Evolutionary conservation across 2,329 filamentous ascomycete genomes (phyloP).

Genomic region (Trichophaea hybrida): DNA sequence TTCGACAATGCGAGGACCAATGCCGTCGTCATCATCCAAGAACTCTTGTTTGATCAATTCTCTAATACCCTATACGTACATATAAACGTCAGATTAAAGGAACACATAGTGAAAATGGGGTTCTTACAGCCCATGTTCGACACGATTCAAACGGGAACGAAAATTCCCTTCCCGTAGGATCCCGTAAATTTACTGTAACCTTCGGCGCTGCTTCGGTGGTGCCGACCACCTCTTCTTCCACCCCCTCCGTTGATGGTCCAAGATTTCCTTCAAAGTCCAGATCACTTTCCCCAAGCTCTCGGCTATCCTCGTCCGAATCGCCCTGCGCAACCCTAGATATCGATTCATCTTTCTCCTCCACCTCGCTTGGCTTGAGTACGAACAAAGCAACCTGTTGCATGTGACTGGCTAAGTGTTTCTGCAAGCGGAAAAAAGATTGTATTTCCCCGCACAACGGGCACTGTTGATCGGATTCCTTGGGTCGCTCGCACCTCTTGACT

Average conservation of each 20-base stretch:
- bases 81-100: conserved; percentile 24
- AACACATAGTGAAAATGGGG: conserved; percentile 1
- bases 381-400: conserved; percentile 20
- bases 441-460: conserved; percentile 12
- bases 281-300: background rate
- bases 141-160: conserved; percentile 81
- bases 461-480: background rate
- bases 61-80: conserved; percentile 56
- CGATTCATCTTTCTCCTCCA: background rate
- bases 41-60: conserved; percentile 75
- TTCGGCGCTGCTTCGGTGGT: background rate
- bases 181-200: conserved; percentile 61
- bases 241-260: no score
- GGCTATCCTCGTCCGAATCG: background rate
- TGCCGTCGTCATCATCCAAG: conserved; percentile 58
- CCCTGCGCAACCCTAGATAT: background rate
- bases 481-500: conserved; percentile 10
- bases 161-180: conserved; percentile 80
- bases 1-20: conserved; percentile 60
- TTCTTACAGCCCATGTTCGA: conserved; percentile 63
- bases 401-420: conserved; percentile 10
- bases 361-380: conserved; percentile 1
- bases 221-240: background rate
- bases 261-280: background rate
- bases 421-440: background rate